phyloP scores from a whole-genome alignment of 1,284 basidiomycete species.

The Boletus semigastroideus region DNA sequence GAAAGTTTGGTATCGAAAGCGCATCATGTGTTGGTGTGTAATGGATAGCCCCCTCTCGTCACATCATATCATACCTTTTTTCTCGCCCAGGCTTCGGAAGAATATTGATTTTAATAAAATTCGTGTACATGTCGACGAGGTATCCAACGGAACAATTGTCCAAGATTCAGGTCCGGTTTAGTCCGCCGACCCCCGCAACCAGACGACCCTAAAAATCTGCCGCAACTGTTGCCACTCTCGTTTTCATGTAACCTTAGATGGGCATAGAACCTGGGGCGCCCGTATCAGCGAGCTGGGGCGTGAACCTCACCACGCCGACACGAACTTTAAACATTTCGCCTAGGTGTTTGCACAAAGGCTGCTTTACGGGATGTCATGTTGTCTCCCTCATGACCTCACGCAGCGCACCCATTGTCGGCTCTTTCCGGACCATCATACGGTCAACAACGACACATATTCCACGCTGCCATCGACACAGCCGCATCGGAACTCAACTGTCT shows the following conservation, averaged over 20 bases:
- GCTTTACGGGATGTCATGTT: not conserved
- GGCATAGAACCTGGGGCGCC: conserved; percentile 7
- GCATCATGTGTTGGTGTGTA: not conserved
- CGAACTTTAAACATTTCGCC: conserved; percentile 11
- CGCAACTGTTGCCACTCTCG: conserved; percentile 11
- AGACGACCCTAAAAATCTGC: conserved; percentile 15
- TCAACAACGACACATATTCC: not conserved
- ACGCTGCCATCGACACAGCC: conserved; percentile 10
- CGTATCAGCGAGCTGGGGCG: conserved; percentile 10
- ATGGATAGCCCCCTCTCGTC: conserved; percentile 18
- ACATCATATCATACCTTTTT: not conserved
- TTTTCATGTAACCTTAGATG: conserved; percentile 26
- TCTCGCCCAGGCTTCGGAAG: not conserved
- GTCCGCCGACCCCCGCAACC: conserved; percentile 1
- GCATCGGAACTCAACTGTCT: conserved; percentile 9
- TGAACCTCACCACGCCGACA: conserved; percentile 21
- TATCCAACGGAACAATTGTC: conserved; percentile 4
- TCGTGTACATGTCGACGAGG: conserved; percentile 1
- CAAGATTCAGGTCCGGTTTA: conserved; percentile 4
- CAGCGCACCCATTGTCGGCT: not conserved
- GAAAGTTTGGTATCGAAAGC: conserved; percentile 31
- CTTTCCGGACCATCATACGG: conserved; percentile 7
- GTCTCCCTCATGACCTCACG: not conserved
- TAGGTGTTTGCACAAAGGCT: not conserved
- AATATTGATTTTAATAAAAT: conserved; percentile 4